A percentile compares a stretch with the other conserved stretches of the same genome.
phyloP scores from a whole-genome alignment of 2,329 filamentous ascomycete species.

The Fusarium subglutinans region DNA sequence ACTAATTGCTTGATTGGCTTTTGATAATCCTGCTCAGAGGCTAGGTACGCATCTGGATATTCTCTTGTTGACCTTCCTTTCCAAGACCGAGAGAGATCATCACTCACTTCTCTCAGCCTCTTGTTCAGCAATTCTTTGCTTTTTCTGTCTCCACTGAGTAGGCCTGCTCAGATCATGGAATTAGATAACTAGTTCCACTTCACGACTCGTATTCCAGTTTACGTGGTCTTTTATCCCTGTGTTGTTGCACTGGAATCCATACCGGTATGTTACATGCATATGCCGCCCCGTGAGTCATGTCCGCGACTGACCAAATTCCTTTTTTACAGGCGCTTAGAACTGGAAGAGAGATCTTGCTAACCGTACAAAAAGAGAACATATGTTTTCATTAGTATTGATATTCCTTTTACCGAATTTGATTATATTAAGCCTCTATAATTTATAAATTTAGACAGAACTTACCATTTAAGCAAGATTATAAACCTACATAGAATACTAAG shows the following conservation, averaged over 20 bases:
- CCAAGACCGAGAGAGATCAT: not conserved
- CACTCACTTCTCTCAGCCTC: not conserved
- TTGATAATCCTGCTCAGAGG: not conserved
- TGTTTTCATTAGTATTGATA: fast-evolving
- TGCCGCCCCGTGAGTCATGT: not conserved
- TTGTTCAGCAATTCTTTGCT: not conserved
- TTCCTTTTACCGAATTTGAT: fast-evolving
- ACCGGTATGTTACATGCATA: not conserved
- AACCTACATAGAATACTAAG: not conserved
- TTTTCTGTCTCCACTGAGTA: not conserved
- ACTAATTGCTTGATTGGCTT: not conserved
- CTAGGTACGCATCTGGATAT: not conserved
- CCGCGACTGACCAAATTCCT: too few relatives aligned
- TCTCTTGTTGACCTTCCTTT: not conserved
- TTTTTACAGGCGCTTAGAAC: not conserved
- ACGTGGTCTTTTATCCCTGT: not conserved
- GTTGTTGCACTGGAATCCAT: not conserved
- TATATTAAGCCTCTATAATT: fast-evolving
- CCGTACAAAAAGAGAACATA: not conserved
- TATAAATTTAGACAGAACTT: fast-evolving
- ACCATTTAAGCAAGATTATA: not conserved
- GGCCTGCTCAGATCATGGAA: not conserved
- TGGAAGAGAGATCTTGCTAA: too few relatives aligned
- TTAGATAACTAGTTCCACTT: not conserved
- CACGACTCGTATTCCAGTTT: not conserved